Evolutionary conservation across 495 filamentous ascomycete genomes (phyloP).

Genomic region (Penicillium angulare): DNA sequence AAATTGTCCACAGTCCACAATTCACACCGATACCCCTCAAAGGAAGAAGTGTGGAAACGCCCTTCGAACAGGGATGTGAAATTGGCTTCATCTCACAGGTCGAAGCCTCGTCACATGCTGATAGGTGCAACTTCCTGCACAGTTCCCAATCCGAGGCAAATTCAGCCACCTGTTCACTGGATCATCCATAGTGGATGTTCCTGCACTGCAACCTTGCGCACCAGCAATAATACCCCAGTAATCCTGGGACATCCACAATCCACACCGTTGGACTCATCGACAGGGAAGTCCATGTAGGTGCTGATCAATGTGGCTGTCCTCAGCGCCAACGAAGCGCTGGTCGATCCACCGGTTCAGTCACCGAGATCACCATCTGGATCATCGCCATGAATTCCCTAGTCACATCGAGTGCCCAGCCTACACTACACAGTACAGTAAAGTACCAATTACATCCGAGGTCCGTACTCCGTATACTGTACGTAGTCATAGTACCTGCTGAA

Average conservation of each 20-base stretch:
- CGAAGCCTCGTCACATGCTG: constrained; percentile 16
- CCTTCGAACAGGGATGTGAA: constrained; percentile 13
- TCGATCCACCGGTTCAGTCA: too few relatives aligned
- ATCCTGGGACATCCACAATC: background rate
- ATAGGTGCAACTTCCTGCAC: background rate
- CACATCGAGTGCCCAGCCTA: too few relatives aligned
- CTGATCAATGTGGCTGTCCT: background rate
- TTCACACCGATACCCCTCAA: background rate
- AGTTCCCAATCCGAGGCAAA: constrained; percentile 12
- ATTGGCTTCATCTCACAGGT: constrained; percentile 16
- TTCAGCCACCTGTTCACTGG: constrained; percentile 9
- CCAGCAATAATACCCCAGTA: constrained; percentile 1
- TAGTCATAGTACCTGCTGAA: too few relatives aligned
- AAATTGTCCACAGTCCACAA: background rate
- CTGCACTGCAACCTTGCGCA: constrained; percentile 17
- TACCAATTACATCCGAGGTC: too few relatives aligned
- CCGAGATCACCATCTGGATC: too few relatives aligned
- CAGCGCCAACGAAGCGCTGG: background rate
- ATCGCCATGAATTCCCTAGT: too few relatives aligned
- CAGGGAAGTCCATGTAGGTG: background rate
- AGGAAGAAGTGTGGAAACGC: background rate
- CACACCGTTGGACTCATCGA: background rate
- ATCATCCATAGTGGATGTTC: background rate
- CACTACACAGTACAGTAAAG: too few relatives aligned
- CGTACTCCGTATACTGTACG: background rate